Evolutionary conservation across 495 filamentous ascomycete species (phyloP).

Genomic region (Xylaria venustula): DNA sequence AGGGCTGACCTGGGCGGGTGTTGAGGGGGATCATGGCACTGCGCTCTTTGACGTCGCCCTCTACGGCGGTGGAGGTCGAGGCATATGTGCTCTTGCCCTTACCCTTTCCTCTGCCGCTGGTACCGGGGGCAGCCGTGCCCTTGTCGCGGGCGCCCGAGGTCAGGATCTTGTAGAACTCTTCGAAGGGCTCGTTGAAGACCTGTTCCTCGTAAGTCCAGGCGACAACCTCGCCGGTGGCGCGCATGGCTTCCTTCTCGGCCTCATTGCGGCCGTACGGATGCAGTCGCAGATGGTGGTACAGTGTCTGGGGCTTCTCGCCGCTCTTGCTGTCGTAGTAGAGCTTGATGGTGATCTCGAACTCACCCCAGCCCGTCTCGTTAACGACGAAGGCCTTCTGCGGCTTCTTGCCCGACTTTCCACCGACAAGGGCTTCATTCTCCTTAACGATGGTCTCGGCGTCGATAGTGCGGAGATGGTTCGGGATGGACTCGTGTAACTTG

Average conservation of each 20-base stretch:
- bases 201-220: constrained; percentile 85
- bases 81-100: constrained; percentile 30
- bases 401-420: constrained; percentile 52
- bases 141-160: constrained; percentile 58
- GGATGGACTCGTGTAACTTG: constrained; percentile 94
- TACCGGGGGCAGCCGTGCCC: constrained; percentile 23
- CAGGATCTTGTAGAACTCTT: constrained; percentile 80
- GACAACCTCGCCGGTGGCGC: constrained; percentile 63
- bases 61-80: constrained; percentile 21
- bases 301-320: constrained; percentile 84
- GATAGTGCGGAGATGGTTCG: constrained; percentile 74
- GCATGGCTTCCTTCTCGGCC: constrained; percentile 64
- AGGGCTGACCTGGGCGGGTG: constrained; percentile 65
- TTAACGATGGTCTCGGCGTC: constrained; percentile 57
- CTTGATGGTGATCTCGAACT: constrained; percentile 94
- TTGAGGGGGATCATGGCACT: constrained; percentile 70
- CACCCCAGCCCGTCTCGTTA: constrained; percentile 92
- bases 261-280: constrained; percentile 82
- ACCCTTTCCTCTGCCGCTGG: constrained; percentile 45
- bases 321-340: constrained; percentile 84
- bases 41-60: constrained; percentile 53
- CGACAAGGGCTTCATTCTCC: constrained; percentile 20
- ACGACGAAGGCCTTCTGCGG: constrained; percentile 62
- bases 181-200: constrained; percentile 93
- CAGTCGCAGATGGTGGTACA: constrained; percentile 86